These are phyloP conservation scores for Phaeosphaeria sp. DNA, from an alignment of 2,329 filamentous ascomycete species.

Conservation along the genomic window DNA sequence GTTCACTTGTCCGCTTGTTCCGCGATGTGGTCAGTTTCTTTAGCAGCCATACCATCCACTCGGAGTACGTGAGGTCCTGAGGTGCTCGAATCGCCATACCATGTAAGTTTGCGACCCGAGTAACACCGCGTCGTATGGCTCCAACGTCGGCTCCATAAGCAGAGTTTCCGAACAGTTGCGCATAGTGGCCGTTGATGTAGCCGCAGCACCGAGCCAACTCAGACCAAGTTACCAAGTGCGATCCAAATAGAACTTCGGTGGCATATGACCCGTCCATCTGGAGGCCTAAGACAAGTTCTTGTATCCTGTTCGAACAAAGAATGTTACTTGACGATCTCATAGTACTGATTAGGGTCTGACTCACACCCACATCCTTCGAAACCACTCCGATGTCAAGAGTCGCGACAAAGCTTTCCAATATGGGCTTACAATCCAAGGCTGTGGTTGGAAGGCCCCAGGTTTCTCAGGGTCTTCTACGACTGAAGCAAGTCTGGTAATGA, in stretches of 20 bases:
- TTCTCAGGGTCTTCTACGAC: neutral
- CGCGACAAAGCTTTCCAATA: neutral
- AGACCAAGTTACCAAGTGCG: neutral
- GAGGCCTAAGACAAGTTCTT: neutral
- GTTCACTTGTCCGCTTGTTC: neutral
- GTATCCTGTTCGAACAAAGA: neutral
- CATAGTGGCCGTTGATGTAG: neutral
- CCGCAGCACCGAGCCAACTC: neutral
- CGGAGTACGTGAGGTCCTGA: neutral
- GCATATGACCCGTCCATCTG: neutral
- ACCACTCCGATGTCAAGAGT: neutral
- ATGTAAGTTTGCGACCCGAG: neutral
- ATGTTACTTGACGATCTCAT: neutral
- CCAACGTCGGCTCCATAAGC: neutral
- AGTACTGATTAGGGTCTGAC: neutral
- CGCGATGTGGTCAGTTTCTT: neutral
- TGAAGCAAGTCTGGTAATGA: neutral
- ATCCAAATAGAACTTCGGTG: neutral
- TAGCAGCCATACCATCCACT: neutral
- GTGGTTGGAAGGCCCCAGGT: neutral
- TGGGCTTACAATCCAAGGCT: neutral
- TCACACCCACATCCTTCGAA: neutral
- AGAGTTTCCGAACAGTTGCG: neutral
- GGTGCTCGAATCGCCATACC: neutral
- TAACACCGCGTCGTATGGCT: neutral